Evolutionary conservation across 352 stramenopile species (phyloP), one percentile per base, ranked within the genome.

Genomic region (Achlya hypogyna): DNA sequence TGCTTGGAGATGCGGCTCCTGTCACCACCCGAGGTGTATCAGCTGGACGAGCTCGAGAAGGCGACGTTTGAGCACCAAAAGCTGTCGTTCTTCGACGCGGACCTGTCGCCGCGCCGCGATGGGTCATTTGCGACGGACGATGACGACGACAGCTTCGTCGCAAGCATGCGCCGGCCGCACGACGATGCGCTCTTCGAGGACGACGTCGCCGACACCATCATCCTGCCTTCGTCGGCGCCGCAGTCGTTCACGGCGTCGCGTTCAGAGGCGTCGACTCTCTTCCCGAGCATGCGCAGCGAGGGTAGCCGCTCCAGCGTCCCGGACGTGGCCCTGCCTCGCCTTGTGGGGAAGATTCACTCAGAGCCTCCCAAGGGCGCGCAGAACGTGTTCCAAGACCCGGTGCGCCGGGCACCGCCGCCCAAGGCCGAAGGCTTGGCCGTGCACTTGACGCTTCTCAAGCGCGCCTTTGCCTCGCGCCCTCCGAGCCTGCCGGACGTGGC

Each of bases 1-100:
- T 89, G 92, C 62, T 72, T 98, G 28, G 87, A 93, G 25, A 89
- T 97, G 68, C 89, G 89, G 12, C 63, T 72, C 32, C 72, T 95
- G 43, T 95, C 86, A 27, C 69, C 78, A 42, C 74, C 73, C 4
- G 88, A 98, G 69, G 63, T 91, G 22, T 77, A 89, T 18, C 79
- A 97, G 35, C 73, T 98, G 23, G 91, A 98, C 74, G 74, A 84
- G 29, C 43, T 67, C 12, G 60, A 67, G 47, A 58, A 67, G 27
- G 29, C 45, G 20, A 51, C 60, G 28, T 67, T 67, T n/a, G 49
- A 56, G 49, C 35, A 58, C 28, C 38, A 67, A 22, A 67, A 67
- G 35, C 32, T 67, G 43, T 49, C 38, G 9, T 49, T 28, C 14
- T 67, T 67, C 51, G 59, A 67, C 25, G 40, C 60, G 32, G 60